These are phyloP conservation scores for Tolypocladium capitatum DNA, from an alignment of 2,329 filamentous ascomycete species.

Conservation along the genomic window DNA sequence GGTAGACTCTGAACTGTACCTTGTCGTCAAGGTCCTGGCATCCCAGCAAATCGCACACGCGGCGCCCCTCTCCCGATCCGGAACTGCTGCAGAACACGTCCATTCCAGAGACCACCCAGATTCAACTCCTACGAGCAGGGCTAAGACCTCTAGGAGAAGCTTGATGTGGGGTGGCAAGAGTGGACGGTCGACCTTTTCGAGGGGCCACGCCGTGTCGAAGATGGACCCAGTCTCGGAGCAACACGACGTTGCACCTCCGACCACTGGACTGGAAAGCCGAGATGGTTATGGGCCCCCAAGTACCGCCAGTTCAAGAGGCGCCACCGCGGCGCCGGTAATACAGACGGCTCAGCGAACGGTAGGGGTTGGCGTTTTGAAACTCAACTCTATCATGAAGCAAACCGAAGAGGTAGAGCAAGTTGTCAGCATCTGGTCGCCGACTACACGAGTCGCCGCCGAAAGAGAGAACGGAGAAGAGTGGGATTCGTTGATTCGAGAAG, in stretches of 20 bases:
- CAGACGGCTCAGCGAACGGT: conserved; percentile 42
- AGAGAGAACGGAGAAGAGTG: conserved; percentile 52
- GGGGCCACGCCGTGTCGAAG: conserved; percentile 31
- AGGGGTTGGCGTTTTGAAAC: conserved; percentile 63
- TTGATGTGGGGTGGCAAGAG: conserved; percentile 57
- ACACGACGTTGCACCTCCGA: conserved; percentile 24
- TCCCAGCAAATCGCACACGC: conserved; percentile 32
- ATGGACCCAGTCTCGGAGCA: conserved; percentile 46
- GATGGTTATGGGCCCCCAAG: conserved; percentile 36
- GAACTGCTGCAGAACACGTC: conserved; percentile 27
- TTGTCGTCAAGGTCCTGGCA: conserved; percentile 69
- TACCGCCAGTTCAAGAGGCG: conserved; percentile 38
- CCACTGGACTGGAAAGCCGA: conserved; percentile 25
- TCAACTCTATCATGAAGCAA: conserved; percentile 63
- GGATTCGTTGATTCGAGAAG: conserved; percentile 57
- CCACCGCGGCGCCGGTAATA: conserved; percentile 8
- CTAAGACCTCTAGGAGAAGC: conserved; percentile 45
- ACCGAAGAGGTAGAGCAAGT: conserved; percentile 61
- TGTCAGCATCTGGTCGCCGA: conserved; percentile 63
- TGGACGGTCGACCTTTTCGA: conserved; percentile 39
- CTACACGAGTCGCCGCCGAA: conserved; percentile 38
- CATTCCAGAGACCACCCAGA: conserved; percentile 32
- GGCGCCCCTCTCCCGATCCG: conserved; percentile 39
- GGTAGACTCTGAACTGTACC: conserved; percentile 60
- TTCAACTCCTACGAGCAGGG: conserved; percentile 33